Base-by-base conservation (phyloP, 441 rosid genomes). In the Pelargonium fulgidum region DNA sequence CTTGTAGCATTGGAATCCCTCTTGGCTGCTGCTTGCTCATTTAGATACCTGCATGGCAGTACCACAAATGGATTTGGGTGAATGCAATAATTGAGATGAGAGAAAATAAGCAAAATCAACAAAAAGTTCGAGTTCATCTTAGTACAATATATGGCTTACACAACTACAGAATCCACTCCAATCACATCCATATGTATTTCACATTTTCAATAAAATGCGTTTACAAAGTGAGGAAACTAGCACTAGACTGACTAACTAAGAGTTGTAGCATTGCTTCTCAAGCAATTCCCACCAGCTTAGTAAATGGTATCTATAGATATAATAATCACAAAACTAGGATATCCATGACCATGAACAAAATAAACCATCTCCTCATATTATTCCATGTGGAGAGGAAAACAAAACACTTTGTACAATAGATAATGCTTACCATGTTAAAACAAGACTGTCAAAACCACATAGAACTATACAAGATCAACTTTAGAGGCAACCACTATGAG, bases 21-120 rank as follows among this genome's bases (percentile, higher is more conserved):
- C 78, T 86, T 89, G 68, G 77, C 82, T 76, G 81, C 86, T 67
- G 77, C 80, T 86, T 87, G 94, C 83, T 92, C 93, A 67, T 80
- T 86, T 65, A 90, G 66, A 71, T 78, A 92, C 81, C 99, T 94
- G 76, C 62, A 63, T 22, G 64, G 36, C 33, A 41, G 44, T 41
- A 41, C 44, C 44, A 41, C 44, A 41, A 41, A 41, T 41, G 44
- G 44, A 41, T 41, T 41, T 41, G 44, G 44, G 44, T 41, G 44
- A 41, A 41, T 41, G 7, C 44, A 41, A 8, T 7, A 41, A 8
- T 41, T 41, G 44, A 8, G 44, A 41, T 41, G 7, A 41, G 44
- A 41, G 44, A 41, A 41, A 41, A 41, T 41, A 41, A 41, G 44
- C 44, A 41, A 41, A 41, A 41, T 41, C 44, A 41, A 41, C 44